Percentiles rank a stretch among this genome's conserved stretches.
Conservation (phyloP, 2,329 filamentous ascomycete genomes). For the Exophiala spinifera region DNA sequence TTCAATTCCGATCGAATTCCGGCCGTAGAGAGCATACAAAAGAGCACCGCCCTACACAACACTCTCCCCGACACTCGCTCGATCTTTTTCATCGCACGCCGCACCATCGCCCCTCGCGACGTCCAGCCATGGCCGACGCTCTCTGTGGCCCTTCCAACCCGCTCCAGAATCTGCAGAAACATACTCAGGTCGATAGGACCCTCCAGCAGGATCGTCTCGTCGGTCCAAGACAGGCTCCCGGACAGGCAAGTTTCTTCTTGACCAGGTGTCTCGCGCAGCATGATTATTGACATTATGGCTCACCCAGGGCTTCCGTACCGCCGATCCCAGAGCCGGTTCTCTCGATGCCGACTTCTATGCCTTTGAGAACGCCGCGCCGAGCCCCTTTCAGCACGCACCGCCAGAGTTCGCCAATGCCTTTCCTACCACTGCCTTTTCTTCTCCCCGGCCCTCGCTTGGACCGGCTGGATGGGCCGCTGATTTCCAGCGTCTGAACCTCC, state of each 20-base stretch:
- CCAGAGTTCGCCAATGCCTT: slow-evolving; percentile 22
- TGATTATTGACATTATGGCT: too few relatives aligned
- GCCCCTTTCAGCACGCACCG: slow-evolving; percentile 33
- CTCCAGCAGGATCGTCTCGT: slow-evolving; percentile 69
- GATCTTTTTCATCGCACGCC: not conserved
- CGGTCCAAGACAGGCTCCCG: slow-evolving; percentile 49
- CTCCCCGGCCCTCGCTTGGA: slow-evolving; percentile 28
- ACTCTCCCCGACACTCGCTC: not conserved
- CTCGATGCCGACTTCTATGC: slow-evolving; percentile 67
- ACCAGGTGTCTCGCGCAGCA: too few relatives aligned
- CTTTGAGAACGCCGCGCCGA: slow-evolving; percentile 56
- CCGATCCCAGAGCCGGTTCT: slow-evolving; percentile 51
- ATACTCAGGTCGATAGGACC: slow-evolving; percentile 64
- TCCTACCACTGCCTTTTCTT: slow-evolving; percentile 15
- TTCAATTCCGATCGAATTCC: too few relatives aligned
- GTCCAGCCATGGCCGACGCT: slow-evolving; percentile 59
- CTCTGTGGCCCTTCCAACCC: slow-evolving; percentile 74
- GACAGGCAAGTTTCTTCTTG: slow-evolving; percentile 46
- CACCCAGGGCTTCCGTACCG: slow-evolving; percentile 60
- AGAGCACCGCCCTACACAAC: not conserved
- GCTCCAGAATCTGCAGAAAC: slow-evolving; percentile 69
- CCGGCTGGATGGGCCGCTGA: slow-evolving; percentile 43
- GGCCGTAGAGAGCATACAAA: too few relatives aligned
- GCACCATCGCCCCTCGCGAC: not conserved
- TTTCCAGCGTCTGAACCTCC: slow-evolving; percentile 45